A percentile compares a stretch with the other conserved stretches of the same genome.
phyloP scores from a whole-genome alignment of 2,329 filamentous ascomycete species.

The Trichophyton schoenleinii region DNA sequence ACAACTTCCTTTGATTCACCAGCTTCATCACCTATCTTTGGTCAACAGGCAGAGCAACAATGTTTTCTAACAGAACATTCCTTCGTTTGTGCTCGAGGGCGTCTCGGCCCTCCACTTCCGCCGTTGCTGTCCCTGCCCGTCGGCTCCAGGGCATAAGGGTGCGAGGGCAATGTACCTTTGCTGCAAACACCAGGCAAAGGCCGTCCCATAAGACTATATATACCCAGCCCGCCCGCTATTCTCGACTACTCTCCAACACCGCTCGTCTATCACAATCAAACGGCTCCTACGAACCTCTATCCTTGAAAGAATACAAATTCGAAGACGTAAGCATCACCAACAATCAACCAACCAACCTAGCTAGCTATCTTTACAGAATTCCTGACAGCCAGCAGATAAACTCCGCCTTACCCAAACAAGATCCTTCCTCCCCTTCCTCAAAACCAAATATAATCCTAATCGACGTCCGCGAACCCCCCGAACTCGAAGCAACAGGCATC shows the following conservation, averaged over 20 bases:
- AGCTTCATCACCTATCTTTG: no score
- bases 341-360: neutral
- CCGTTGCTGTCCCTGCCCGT: neutral
- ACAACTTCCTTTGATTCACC: no score
- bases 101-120: neutral
- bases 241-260: conserved; percentile 5
- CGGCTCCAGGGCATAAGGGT: neutral
- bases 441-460: conserved; percentile 26
- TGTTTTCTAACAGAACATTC: neutral
- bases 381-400: conserved; percentile 23
- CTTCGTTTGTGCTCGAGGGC: neutral
- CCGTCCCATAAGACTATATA: neutral
- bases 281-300: neutral
- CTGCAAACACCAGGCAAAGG: neutral
- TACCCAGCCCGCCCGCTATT: neutral
- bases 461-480: conserved; percentile 38
- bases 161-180: neutral
- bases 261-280: neutral
- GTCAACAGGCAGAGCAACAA: neutral
- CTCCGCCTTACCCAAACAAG: conserved; percentile 20
- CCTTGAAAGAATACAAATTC: conserved; percentile 13
- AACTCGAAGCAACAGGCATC: conserved; percentile 33
- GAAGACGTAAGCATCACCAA: conserved; percentile 10
- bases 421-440: conserved; percentile 15
- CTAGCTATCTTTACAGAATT: conserved; percentile 2